These are phyloP conservation scores for Malania oleifera DNA, from an alignment of 164 flowering plant genomes.

Conservation along the genomic window DNA sequence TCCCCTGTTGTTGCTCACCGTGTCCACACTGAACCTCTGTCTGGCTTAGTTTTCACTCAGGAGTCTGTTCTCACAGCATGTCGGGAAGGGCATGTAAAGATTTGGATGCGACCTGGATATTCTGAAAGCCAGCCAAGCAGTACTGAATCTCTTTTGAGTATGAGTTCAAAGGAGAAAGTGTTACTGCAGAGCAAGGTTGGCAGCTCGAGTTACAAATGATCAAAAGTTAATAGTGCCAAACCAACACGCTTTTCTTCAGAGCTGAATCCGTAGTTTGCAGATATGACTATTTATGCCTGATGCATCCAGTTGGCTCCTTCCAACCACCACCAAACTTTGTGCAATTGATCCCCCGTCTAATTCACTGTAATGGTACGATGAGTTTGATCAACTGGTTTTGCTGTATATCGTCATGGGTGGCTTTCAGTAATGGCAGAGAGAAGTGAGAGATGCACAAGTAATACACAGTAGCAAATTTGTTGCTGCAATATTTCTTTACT, in stretches of 20 bases:
- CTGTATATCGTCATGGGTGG: neutral
- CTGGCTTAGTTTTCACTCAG: slow-evolving; percentile 75
- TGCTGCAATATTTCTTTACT: neutral
- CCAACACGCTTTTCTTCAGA: no score
- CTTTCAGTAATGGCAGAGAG: neutral
- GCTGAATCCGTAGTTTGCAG: no score
- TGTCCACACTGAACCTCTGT: slow-evolving; percentile 87
- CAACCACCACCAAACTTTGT: no score
- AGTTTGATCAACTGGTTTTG: neutral
- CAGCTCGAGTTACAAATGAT: slow-evolving; percentile 41
- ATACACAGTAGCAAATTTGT: neutral
- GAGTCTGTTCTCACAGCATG: slow-evolving; percentile 83
- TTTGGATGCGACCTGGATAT: slow-evolving; percentile 84
- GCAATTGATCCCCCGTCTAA: neutral
- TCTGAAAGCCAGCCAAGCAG: slow-evolving; percentile 51
- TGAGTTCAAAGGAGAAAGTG: slow-evolving; percentile 55
- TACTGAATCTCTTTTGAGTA: slow-evolving; percentile 36
- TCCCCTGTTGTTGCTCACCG: slow-evolving; percentile 89
- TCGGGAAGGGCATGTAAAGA: slow-evolving; percentile 87
- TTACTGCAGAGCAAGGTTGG: slow-evolving; percentile 32
- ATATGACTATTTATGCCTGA: no score
- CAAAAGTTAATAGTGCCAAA: no score
- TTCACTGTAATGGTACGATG: neutral
- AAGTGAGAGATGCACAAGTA: neutral
- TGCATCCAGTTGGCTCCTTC: no score